Base-by-base conservation (phyloP, 768 basidiomycete species). In the Pulveroboletus frians region DNA sequence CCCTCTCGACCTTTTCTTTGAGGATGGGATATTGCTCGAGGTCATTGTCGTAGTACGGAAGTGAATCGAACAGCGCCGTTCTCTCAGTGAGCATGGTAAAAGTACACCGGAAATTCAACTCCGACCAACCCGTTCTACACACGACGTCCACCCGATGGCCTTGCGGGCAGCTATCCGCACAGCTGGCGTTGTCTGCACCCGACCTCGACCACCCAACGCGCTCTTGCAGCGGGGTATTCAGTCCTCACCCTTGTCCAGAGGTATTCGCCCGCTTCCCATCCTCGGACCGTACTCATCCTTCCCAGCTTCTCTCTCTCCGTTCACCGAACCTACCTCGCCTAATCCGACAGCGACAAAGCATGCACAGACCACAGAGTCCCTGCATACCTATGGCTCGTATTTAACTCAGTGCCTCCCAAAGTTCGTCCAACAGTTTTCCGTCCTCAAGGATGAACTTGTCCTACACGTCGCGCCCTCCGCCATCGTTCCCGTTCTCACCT, bases 381-480 rank as follows among this genome's bases (percentile, higher is more conserved):
- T 98, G 32, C 95, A 98, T 69, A 80, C 81, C 34, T 98, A 92
- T 60, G 95, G 92, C 62, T 88, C 93, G 48, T 97, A 96, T 72
- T 77, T 97, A 60, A 84, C 79, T 43, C 89, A 94, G 63, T 92
- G 88, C 65, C 82, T 98, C 20, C 95, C 95, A 46, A 98, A 96
- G 74, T 96, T 84, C 74, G 82, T 99, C 65, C 95, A 98, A 70
- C 96, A 98, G 69, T 97, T 95, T 76, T 92, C 92, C 10, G 89
- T 98, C 39, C 81, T 92, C 69, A 92, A 92, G 76, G 96, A 97
- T 69, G 96, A 98, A 69, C 76, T 98, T 52, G 85, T 88, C 21
- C 77, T 98, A 46, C 94, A 97, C 73, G 76, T 85, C 68, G 76
- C 84, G 0, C 95, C 95, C 15, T 76, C 82, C 31, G 90, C 79